Evolutionary conservation across 148 eudicot species (phyloP), one percentile per base, ranked within the genome.

Genomic region (Vaccinium corymbosum): DNA sequence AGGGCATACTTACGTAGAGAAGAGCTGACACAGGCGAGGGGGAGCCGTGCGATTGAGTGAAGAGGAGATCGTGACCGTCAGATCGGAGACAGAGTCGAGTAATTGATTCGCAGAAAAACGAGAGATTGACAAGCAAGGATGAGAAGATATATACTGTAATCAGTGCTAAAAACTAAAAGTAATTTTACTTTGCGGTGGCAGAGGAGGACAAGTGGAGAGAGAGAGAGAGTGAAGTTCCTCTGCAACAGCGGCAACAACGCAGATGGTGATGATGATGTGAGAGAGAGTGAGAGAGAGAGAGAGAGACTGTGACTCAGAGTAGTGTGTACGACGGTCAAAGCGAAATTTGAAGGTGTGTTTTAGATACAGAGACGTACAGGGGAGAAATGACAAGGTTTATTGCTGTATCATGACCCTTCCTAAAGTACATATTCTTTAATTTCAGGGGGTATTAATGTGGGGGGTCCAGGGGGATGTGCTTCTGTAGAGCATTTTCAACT

Each of bases 321-420:
- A 10, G 32, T 17, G 78, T 19, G 84, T 83, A 77, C 81, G 85
- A 77, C n/a, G 85, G 85, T 84, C 85, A 84, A 84, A 84, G 82
- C n/a, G 52, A 51, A 53, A 78, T 84, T 66, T 84, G 82, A 78
- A 84, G 76, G 6, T 42, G 46, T 42, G 46, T 42, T 42, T 42
- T 42, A 42, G 38, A 35, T 35, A 35, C 38, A 35, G 38, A 35
- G 38, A 35, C 38, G 38, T 35, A 35, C 38, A 35, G 38, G 38
- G 38, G 38, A 35, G 38, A 35, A 35, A 35, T 35, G 38, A 2
- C 38, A 35, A 35, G 38, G 38, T 35, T 35, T 35, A 35, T 35
- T 35, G 38, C 38, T 35, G 38, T 35, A 35, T 35, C 38, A 35
- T 35, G 38, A 3, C 2, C 38, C 38, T 35, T 2, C 38, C 3